Conservation (phyloP, 2,329 filamentous ascomycete species). For the Drechslerella coelobrocha region DNA sequence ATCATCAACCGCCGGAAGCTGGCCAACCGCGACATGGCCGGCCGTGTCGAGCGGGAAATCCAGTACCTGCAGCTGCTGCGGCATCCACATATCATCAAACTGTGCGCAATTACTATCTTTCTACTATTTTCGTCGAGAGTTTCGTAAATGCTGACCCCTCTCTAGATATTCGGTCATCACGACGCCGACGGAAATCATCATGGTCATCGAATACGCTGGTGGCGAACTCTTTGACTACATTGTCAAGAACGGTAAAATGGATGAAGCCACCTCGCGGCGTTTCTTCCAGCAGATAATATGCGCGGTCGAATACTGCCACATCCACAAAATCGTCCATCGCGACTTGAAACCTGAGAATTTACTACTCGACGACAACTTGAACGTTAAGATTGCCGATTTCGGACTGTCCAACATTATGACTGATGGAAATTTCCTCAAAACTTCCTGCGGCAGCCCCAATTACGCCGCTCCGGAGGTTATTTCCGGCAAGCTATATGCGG, state of each 20-base stretch:
- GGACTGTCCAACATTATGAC: slow-evolving; percentile 99
- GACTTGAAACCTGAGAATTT: slow-evolving; percentile 98
- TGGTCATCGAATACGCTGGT: slow-evolving; percentile 98
- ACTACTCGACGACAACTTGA: slow-evolving; percentile 89
- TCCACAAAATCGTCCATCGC: slow-evolving; percentile 97
- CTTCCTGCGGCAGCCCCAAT: slow-evolving; percentile 96
- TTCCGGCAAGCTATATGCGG: slow-evolving; percentile 94
- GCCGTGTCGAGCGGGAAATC: slow-evolving; percentile 95
- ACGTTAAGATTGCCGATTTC: slow-evolving; percentile 99
- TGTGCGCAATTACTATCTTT: slow-evolving; percentile 66
- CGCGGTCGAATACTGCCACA: slow-evolving; percentile 97
- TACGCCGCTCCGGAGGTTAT: slow-evolving; percentile 98
- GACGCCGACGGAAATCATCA: slow-evolving; percentile 91
- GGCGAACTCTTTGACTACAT: slow-evolving; percentile 98
- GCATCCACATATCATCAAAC: slow-evolving; percentile 98
- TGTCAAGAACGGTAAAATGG: slow-evolving; percentile 88
- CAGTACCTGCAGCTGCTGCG: slow-evolving; percentile 94
- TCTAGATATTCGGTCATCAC: slow-evolving; percentile 93
- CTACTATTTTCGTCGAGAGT: slow-evolving; percentile 2
- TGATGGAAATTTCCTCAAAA: slow-evolving; percentile 98
- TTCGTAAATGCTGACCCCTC: slow-evolving; percentile 53
- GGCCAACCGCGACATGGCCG: slow-evolving; percentile 96
- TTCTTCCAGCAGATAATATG: slow-evolving; percentile 99
- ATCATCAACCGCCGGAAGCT: slow-evolving; percentile 96
- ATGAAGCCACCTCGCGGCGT: slow-evolving; percentile 88